Conservation (phyloP, 139 green algal species). For the Chlamydomonas schloesseri region DNA sequence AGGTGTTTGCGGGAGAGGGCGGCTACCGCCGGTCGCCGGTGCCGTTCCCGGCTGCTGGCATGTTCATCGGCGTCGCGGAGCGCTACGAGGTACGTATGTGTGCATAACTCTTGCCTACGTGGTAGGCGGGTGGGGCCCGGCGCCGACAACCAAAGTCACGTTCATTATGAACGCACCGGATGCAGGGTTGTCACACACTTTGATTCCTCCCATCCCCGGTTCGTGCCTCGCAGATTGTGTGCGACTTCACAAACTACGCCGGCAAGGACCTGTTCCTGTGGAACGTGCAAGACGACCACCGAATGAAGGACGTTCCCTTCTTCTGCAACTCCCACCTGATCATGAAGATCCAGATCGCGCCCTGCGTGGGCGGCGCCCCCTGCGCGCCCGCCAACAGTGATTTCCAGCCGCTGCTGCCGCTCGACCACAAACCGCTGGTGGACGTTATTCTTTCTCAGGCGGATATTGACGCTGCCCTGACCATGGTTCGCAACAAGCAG, state of each 20-base stretch:
- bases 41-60: background rate
- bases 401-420: too few relatives aligned
- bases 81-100: background rate
- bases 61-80: constrained; percentile 23
- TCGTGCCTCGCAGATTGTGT: constrained; percentile 27
- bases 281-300: background rate
- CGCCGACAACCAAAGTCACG: too few relatives aligned
- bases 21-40: background rate
- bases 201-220: too few relatives aligned
- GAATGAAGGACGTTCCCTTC: constrained; percentile 27
- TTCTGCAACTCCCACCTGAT: constrained; percentile 33
- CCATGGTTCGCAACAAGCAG: background rate
- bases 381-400: too few relatives aligned
- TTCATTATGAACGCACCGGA: too few relatives aligned
- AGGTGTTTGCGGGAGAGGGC: background rate
- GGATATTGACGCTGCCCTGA: background rate
- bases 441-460: too few relatives aligned
- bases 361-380: background rate
- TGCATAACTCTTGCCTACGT: background rate
- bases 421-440: too few relatives aligned
- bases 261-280: background rate
- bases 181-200: too few relatives aligned
- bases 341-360: background rate
- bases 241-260: background rate
- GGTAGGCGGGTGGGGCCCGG: too few relatives aligned